These are phyloP conservation scores for Brassica cretica DNA, from an alignment of 345 rosid genomes.

Conservation along the genomic window DNA sequence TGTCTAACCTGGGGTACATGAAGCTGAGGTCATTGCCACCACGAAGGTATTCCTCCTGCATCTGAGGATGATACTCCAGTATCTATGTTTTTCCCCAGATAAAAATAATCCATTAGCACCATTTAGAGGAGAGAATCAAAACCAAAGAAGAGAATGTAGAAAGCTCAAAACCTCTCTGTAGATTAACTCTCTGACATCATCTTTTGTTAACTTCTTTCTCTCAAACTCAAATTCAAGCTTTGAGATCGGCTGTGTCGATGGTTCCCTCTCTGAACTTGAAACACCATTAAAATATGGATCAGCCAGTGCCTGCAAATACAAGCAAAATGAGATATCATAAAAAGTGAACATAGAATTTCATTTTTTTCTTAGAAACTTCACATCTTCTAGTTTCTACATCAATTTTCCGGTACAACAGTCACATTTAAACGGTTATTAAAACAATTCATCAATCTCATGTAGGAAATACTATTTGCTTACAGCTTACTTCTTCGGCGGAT, in stretches of 20 bases:
- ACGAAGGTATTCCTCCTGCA: slow-evolving; percentile 86
- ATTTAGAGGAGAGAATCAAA: slow-evolving; percentile 19
- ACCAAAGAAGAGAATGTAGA: slow-evolving; percentile 19
- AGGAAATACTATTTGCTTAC: background rate
- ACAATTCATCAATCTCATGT: background rate
- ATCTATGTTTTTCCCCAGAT: slow-evolving; percentile 52
- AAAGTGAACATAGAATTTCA: background rate
- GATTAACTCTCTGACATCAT: slow-evolving; percentile 89
- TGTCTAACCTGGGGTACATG: slow-evolving; percentile 84
- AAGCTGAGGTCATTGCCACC: slow-evolving; percentile 93
- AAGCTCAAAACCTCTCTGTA: slow-evolving; percentile 73
- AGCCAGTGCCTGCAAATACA: slow-evolving; percentile 67
- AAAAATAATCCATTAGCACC: slow-evolving; percentile 14
- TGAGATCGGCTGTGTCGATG: slow-evolving; percentile 82
- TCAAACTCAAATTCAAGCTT: slow-evolving; percentile 97
- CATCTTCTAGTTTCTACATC: background rate
- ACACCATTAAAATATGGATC: slow-evolving; percentile 85
- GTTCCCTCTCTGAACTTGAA: slow-evolving; percentile 78
- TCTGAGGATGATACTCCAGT: slow-evolving; percentile 93
- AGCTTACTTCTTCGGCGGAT: slow-evolving; percentile 73
- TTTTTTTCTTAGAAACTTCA: background rate
- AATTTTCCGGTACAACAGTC: background rate
- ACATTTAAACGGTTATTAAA: background rate
- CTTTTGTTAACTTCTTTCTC: slow-evolving; percentile 83
- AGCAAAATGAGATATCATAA: slow-evolving; percentile 23